A percentile compares a stretch with the other conserved stretches of the same genome.
phyloP scores from a whole-genome alignment of 2,329 filamentous ascomycete genomes.

The Setomelanomma holmii region DNA sequence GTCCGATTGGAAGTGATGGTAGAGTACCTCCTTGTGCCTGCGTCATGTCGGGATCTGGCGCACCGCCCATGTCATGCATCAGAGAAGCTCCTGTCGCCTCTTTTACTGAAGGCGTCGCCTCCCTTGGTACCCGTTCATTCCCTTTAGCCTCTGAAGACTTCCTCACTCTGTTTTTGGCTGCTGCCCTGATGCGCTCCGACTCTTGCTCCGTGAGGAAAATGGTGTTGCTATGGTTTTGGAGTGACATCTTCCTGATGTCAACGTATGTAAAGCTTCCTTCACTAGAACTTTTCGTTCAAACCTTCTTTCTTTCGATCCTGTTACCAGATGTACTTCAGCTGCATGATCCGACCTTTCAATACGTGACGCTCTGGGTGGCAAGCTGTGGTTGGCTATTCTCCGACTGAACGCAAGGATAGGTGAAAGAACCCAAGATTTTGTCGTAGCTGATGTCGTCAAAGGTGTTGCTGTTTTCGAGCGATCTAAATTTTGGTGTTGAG shows the following conservation, averaged over 20 bases:
- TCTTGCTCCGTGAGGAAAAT: constrained; percentile 39
- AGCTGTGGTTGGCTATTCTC: too few species aligned
- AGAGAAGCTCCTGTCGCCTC: constrained; percentile 39
- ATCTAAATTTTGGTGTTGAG: too few species aligned
- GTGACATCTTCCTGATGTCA: constrained; percentile 11
- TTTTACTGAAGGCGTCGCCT: constrained; percentile 28
- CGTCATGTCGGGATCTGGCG: constrained; percentile 28
- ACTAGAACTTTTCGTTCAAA: too few species aligned
- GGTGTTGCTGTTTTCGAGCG: too few species aligned
- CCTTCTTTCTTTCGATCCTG: too few species aligned
- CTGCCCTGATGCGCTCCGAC: constrained; percentile 32
- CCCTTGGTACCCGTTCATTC: constrained; percentile 25
- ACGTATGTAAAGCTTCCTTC: background rate
- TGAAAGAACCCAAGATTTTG: too few species aligned
- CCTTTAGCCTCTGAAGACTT: constrained; percentile 24
- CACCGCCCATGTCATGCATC: constrained; percentile 40
- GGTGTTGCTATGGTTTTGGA: constrained; percentile 25
- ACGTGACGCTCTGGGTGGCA: too few species aligned
- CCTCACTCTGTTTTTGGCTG: constrained; percentile 24
- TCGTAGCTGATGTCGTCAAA: too few species aligned
- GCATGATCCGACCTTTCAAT: too few species aligned
- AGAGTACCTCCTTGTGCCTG: constrained; percentile 25
- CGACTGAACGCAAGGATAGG: too few species aligned
- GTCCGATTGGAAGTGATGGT: constrained; percentile 30
- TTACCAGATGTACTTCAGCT: too few species aligned